Evolutionary conservation across 345 rosid species (phyloP).

Genomic region (Excoecaria agallocha): DNA sequence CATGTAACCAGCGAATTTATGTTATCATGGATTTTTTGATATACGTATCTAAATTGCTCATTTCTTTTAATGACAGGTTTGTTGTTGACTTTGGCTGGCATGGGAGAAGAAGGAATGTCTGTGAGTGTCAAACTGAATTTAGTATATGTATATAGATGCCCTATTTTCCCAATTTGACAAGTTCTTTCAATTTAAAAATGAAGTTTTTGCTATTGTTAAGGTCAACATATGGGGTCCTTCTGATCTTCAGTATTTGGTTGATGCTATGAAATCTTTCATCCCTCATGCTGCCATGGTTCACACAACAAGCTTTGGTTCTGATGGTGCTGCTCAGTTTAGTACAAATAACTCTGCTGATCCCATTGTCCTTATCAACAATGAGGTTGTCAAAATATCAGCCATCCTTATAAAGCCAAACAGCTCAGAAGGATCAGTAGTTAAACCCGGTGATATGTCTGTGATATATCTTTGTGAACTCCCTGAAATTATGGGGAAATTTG

Average conservation of each 20-base stretch:
- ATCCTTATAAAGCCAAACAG: constrained; percentile 46
- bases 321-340: constrained; percentile 34
- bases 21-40: neutral
- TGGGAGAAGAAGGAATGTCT: constrained; percentile 88
- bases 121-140: constrained; percentile 48
- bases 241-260: constrained; percentile 79
- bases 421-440: constrained; percentile 36
- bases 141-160: constrained; percentile 17
- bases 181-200: constrained; percentile 8
- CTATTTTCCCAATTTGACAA: neutral
- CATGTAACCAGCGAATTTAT: constrained; percentile 2
- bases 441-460: constrained; percentile 78
- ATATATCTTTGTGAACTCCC: constrained; percentile 85
- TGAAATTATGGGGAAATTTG: constrained; percentile 81
- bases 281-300: constrained; percentile 98
- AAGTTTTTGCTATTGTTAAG: constrained; percentile 32
- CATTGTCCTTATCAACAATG: constrained; percentile 63
- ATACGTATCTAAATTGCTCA: constrained; percentile 13
- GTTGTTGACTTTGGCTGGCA: constrained; percentile 83
- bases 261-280: constrained; percentile 91
- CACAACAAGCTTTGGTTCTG: constrained; percentile 73
- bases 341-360: constrained; percentile 41
- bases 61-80: constrained; percentile 50
- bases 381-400: constrained; percentile 86
- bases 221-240: constrained; percentile 97